A percentile compares a stretch with the other conserved stretches of the same genome.
Conservation (phyloP, 2,329 filamentous ascomycete genomes). For the Kalmusia sp. region DNA sequence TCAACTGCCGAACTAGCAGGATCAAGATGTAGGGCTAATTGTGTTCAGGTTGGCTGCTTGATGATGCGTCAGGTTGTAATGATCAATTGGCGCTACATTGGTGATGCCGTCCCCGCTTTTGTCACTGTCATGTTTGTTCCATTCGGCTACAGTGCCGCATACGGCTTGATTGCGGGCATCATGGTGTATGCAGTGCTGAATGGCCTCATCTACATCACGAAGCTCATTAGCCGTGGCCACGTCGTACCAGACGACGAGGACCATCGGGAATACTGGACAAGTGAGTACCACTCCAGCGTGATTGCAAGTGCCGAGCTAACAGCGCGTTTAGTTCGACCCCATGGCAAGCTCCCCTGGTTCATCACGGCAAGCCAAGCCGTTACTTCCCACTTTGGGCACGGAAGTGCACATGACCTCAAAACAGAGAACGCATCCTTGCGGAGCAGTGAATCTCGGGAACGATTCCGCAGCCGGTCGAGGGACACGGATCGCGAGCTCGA, state of each 20-base stretch:
- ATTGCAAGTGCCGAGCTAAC: slow-evolving; percentile 19
- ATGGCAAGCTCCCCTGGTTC: slow-evolving; percentile 44
- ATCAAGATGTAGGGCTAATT: slow-evolving; percentile 20
- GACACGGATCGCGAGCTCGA: slow-evolving; percentile 37
- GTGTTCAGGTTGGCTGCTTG: slow-evolving; percentile 67
- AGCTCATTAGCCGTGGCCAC: slow-evolving; percentile 69
- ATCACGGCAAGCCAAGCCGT: slow-evolving; percentile 34
- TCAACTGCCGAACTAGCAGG: background rate
- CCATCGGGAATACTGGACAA: slow-evolving; percentile 81
- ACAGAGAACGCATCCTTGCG: slow-evolving; percentile 31
- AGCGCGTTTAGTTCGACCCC: slow-evolving; percentile 34
- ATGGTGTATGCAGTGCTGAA: slow-evolving; percentile 80
- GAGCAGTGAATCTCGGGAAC: slow-evolving; percentile 32
- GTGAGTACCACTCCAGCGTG: slow-evolving; percentile 52
- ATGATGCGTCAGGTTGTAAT: slow-evolving; percentile 76
- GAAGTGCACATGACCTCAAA: slow-evolving; percentile 12
- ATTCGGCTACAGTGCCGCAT: slow-evolving; percentile 87
- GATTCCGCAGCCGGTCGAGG: slow-evolving; percentile 34
- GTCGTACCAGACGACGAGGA: slow-evolving; percentile 78
- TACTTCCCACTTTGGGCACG: slow-evolving; percentile 27
- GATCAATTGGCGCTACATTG: slow-evolving; percentile 88
- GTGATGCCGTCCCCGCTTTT: slow-evolving; percentile 84
- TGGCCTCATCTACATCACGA: slow-evolving; percentile 71
- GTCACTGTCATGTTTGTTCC: slow-evolving; percentile 85
- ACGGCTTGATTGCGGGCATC: slow-evolving; percentile 83